Evolutionary conservation across 805 yeast genomes (phyloP).

Genomic region (Candida pseudoglaebosa): DNA sequence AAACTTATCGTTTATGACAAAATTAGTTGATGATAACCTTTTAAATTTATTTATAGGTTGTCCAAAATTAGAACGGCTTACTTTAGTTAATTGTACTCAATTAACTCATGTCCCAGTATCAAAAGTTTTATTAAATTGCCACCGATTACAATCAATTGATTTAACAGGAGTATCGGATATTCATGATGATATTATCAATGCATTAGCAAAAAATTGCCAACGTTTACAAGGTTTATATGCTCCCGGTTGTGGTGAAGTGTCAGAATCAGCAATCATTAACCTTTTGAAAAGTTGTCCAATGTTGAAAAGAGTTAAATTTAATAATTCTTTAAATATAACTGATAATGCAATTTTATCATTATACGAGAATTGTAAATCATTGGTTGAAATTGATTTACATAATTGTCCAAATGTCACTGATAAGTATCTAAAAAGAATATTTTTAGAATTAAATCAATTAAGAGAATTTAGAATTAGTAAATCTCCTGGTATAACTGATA

Average conservation of each 20-base stretch:
- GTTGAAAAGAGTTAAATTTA: constrained; percentile 78
- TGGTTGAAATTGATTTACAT: constrained; percentile 88
- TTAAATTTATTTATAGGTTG: constrained; percentile 63
- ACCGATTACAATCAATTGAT: constrained; percentile 77
- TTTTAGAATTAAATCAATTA: constrained; percentile 61
- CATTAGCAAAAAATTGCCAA: constrained; percentile 67
- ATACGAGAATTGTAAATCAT: constrained; percentile 66
- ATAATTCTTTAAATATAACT: constrained; percentile 63
- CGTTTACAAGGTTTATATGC: constrained; percentile 87
- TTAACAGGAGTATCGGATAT: constrained; percentile 69
- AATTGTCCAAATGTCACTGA: constrained; percentile 74
- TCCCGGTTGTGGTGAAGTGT: constrained; percentile 72
- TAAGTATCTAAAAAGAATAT: constrained; percentile 51
- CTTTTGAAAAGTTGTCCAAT: constrained; percentile 63
- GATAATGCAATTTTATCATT: constrained; percentile 59
- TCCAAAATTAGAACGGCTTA: constrained; percentile 75
- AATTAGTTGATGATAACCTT: constrained; percentile 59
- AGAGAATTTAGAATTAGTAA: constrained; percentile 82
- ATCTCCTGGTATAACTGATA: constrained; percentile 66
- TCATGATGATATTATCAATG: constrained; percentile 62
- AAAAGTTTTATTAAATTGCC: constrained; percentile 58
- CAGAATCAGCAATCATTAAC: constrained; percentile 57
- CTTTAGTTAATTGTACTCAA: constrained; percentile 74
- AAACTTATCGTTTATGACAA: constrained; percentile 73
- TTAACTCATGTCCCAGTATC: constrained; percentile 61